phyloP scores from a whole-genome alignment of 768 basidiomycete species.

The Mycena chlorophos region DNA sequence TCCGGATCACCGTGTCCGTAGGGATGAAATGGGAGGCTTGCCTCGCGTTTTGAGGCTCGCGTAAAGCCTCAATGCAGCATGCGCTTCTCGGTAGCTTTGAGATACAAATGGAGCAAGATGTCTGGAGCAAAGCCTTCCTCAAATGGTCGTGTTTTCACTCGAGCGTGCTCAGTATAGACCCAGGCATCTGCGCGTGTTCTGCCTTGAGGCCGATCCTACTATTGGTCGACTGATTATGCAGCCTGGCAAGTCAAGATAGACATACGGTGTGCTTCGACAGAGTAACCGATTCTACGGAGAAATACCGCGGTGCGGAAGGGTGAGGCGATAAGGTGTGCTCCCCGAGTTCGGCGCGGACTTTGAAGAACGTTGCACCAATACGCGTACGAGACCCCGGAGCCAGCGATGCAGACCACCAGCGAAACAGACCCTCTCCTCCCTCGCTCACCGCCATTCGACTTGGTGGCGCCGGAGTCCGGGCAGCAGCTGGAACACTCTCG shows the following conservation, averaged over 20 bases:
- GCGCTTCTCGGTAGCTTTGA: constrained; percentile 10
- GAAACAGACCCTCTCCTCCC: constrained; percentile 35
- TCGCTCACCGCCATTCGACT: constrained; percentile 6
- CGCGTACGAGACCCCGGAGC: background rate
- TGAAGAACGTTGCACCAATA: background rate
- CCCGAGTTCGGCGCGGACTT: background rate
- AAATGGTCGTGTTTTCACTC: background rate
- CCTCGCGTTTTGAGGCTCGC: background rate
- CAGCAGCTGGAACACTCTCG: background rate
- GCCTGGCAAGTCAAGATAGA: too few relatives aligned
- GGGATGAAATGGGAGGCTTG: background rate
- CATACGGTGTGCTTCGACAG: background rate
- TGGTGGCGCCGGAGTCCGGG: background rate
- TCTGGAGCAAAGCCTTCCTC: constrained; percentile 1
- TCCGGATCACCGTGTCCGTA: constrained; percentile 14
- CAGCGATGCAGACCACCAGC: constrained; percentile 17
- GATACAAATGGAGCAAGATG: constrained; percentile 5
- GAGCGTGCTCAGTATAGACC: constrained; percentile 18
- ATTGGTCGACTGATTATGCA: constrained; percentile 16
- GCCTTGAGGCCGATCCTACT: constrained; percentile 51
- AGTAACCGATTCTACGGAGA: constrained; percentile 10
- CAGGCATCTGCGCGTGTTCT: constrained; percentile 37
- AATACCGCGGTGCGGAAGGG: background rate
- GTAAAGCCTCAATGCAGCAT: constrained; percentile 4
- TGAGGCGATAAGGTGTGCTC: constrained; percentile 10